Conservation (phyloP, 768 basidiomycete species). For the Lentinus brumalis region DNA sequence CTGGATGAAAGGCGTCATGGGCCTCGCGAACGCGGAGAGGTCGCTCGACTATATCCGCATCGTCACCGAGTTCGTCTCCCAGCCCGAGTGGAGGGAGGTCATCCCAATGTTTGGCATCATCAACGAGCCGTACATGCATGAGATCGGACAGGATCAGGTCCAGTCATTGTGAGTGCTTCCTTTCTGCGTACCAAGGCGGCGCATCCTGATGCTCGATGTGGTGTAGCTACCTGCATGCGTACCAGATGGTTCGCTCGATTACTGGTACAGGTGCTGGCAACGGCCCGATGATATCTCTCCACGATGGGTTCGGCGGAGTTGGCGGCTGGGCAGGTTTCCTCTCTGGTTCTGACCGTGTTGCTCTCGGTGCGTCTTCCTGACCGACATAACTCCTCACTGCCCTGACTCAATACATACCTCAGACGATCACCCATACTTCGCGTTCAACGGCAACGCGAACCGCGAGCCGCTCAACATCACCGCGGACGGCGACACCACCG, state of each 20-base stretch:
- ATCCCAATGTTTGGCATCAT: constrained; percentile 63
- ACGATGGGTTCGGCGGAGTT: constrained; percentile 57
- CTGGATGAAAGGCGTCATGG: constrained; percentile 74
- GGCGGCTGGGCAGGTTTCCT: constrained; percentile 41
- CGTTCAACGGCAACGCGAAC: constrained; percentile 35
- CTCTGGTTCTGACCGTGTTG: constrained; percentile 42
- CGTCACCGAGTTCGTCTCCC: constrained; percentile 78
- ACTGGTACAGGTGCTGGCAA: constrained; percentile 74
- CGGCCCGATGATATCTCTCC: constrained; percentile 53
- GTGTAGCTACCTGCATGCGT: constrained; percentile 57
- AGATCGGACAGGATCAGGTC: constrained; percentile 56
- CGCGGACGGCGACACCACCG: constrained; percentile 37
- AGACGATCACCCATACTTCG: constrained; percentile 49
- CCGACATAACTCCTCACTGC: too few relatives aligned
- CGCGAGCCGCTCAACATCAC: constrained; percentile 42
- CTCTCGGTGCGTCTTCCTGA: constrained; percentile 37
- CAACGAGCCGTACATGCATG: constrained; percentile 57
- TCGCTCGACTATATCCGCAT: constrained; percentile 76
- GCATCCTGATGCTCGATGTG: constrained; percentile 20
- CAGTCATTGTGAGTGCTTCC: constrained; percentile 54
- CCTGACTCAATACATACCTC: not conserved
- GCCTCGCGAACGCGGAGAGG: constrained; percentile 82
- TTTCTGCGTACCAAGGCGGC: not conserved
- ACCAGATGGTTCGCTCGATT: constrained; percentile 67
- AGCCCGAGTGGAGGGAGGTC: constrained; percentile 67